Percentiles rank a stretch among this genome's conserved stretches.
These are phyloP conservation scores for Salix viminalis DNA, from an alignment of 345 rosid species.

Conservation along the genomic window DNA sequence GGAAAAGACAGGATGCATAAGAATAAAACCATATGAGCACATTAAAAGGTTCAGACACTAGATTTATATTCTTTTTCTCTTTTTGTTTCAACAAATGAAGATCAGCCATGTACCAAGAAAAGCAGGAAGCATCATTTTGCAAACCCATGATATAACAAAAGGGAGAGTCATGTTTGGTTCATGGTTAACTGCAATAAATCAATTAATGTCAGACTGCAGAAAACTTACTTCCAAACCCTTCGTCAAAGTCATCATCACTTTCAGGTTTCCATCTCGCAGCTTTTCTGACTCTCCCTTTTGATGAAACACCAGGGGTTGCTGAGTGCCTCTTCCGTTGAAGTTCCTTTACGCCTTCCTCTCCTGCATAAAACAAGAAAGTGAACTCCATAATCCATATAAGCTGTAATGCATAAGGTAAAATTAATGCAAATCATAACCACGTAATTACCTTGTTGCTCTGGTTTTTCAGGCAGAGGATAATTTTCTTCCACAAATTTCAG, in stretches of 20 bases:
- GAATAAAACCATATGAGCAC: background rate
- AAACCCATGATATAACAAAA: background rate
- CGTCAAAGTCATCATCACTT: slow-evolving; percentile 82
- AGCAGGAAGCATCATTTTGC: background rate
- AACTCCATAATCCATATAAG: background rate
- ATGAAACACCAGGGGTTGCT: slow-evolving; percentile 79
- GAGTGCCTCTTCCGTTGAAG: slow-evolving; percentile 92
- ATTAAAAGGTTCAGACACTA: background rate
- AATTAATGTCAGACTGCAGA: slow-evolving; percentile 9
- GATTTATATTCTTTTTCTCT: background rate
- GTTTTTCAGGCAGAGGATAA: slow-evolving; percentile 92
- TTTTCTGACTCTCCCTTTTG: slow-evolving; percentile 93
- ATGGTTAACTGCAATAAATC: background rate
- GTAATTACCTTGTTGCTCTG: slow-evolving; percentile 61
- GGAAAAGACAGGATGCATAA: background rate
- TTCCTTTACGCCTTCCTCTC: slow-evolving; percentile 80
- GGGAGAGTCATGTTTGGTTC: background rate
- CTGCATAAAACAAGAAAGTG: slow-evolving; percentile 34
- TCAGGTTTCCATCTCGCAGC: slow-evolving; percentile 81
- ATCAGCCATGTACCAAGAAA: background rate
- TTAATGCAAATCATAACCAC: background rate
- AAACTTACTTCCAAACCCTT: slow-evolving; percentile 74
- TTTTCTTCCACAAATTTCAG: slow-evolving; percentile 96
- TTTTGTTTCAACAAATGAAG: background rate
- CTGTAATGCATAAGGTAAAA: background rate